A percentile compares a stretch with the other conserved stretches of the same genome.
Conservation (phyloP, 2,329 filamentous ascomycete genomes). For the Aquanectria penicillioides region DNA sequence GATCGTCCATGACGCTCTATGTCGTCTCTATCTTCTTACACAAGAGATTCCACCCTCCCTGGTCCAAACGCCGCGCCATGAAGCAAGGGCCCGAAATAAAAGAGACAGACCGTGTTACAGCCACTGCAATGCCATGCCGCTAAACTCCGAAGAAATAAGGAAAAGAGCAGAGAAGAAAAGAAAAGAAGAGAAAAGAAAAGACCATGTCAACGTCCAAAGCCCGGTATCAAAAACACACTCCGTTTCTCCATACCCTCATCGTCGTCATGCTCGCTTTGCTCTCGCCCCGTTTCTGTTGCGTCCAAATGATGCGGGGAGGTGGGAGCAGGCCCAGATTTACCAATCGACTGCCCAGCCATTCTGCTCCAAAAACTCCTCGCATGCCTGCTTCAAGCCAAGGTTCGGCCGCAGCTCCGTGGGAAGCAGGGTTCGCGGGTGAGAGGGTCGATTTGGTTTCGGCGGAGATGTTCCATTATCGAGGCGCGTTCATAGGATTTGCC, state of each 20-base stretch:
- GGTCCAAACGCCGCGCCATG: conserved; percentile 24
- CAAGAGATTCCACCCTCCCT: not conserved
- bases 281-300: not conserved
- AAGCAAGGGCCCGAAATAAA: not conserved
- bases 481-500: conserved; percentile 91
- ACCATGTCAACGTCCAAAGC: too few relatives aligned
- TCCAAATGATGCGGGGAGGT: too few relatives aligned
- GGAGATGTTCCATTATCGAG: conserved; percentile 86
- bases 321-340: too few relatives aligned
- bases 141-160: conserved; percentile 1
- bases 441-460: conserved; percentile 79
- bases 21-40: not conserved
- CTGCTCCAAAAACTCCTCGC: conserved; percentile 83
- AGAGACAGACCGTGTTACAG: not conserved
- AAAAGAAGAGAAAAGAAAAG: not conserved
- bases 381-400: conserved; percentile 81
- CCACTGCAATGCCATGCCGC: conserved; percentile 9
- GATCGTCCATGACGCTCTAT: too few relatives aligned
- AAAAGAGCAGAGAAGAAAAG: too few relatives aligned
- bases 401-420: conserved; percentile 82
- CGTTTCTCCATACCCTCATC: too few relatives aligned
- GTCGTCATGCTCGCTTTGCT: not conserved
- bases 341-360: conserved; percentile 96
- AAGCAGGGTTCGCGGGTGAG: conserved; percentile 81
- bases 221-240: too few relatives aligned